Evolutionary conservation across 352 stramenopile species (phyloP), one percentile per base, ranked within the genome.

Genomic region (Phytophthora pistaciae): DNA sequence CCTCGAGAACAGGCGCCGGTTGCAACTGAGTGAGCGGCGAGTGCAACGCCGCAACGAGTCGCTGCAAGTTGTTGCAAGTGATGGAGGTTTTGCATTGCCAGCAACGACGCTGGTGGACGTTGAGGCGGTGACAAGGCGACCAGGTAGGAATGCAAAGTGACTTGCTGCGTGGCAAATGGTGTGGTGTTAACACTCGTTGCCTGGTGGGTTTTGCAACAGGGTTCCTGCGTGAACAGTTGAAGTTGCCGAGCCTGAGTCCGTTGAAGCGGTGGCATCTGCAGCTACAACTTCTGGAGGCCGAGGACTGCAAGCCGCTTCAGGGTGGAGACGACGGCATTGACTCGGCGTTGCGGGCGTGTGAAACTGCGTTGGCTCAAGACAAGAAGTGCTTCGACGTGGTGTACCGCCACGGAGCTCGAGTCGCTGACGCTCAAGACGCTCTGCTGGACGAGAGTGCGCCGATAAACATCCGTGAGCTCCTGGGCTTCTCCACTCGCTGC

Each of bases 401-500:
- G 5, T 92, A 89, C 54, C 65, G 78, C 16, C 54, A 67, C 38
- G 62, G 76, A 6, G 44, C 29, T 13, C 60, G 70, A 5, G 63
- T 82, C 1, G 56, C 60, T 5, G 81, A 91, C 61, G 60, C 77
- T 20, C 56, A 52, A 1, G 64, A 77, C 1, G 62, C 38, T 25
- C 36, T 90, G 27, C 60, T 87, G 14, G 85, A 91, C 18, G 52
- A n/a, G 1, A 38, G 20, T 23, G 65, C 59, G 16, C 42, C 59
- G 27, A 48, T 48, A 5, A 21, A 56, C 8, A 53, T 73, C 5
- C 55, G 60, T n/a, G 75, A 92, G 58, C 40, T 86, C 3, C 54
- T 93, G 44, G 77, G 73, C 58, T 92, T 93, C 55, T 92, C 85
- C 9, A 87, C 77, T 14, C 70, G 79, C 20, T 57, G 16, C 14